A percentile compares a stretch with the other conserved stretches of the same genome.
Evolutionary conservation across 176 grass and related monocot species (phyloP).

Genomic region (Leersia perrieri): DNA sequence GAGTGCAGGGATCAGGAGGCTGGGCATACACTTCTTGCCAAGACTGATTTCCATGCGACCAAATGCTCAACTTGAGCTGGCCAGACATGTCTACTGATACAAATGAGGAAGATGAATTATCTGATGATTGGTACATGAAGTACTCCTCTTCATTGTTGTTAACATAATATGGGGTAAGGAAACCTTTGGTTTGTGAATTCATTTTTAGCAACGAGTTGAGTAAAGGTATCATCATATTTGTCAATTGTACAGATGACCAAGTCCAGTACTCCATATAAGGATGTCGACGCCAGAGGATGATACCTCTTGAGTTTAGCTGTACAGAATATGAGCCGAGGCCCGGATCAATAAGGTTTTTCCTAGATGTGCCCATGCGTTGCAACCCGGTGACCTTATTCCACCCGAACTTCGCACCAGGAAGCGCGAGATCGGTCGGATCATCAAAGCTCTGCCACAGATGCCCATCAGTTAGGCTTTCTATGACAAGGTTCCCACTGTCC

Average conservation of each 20-base stretch:
- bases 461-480: background rate
- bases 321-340: background rate
- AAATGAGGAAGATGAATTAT: background rate
- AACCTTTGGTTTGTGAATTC: background rate
- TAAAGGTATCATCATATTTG: background rate
- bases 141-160: background rate
- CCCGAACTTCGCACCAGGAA: background rate
- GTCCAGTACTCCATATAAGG: background rate
- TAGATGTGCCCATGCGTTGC: background rate
- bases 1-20: background rate
- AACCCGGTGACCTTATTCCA: background rate
- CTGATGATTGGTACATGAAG: background rate
- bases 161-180: background rate
- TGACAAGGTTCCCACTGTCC: background rate
- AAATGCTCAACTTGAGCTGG: background rate
- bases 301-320: background rate
- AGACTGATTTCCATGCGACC: background rate
- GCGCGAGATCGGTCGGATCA: background rate
- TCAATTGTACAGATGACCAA: background rate
- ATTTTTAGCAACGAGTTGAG: background rate
- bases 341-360: background rate
- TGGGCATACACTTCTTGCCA: background rate
- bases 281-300: background rate
- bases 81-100: background rate
- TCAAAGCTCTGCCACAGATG: background rate